Conservation (phyloP, 2,329 filamentous ascomycete genomes). For the Ascochyta clinopodiicola region DNA sequence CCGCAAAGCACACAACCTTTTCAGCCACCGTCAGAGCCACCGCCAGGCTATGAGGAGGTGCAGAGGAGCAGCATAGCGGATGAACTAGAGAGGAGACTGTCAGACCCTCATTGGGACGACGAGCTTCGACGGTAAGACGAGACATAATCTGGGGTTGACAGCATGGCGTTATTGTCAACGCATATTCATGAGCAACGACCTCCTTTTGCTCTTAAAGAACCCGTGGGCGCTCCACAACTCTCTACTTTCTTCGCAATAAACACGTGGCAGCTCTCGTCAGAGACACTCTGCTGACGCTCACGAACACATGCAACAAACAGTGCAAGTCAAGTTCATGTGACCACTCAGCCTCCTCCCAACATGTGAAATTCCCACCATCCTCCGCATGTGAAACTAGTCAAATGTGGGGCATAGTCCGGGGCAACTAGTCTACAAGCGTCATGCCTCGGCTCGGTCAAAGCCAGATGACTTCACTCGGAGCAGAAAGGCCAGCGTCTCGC, state of each 20-base stretch:
- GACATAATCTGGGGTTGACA: constrained; percentile 8
- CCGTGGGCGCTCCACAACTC: neutral
- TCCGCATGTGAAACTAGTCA: constrained; percentile 24
- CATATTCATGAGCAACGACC: neutral
- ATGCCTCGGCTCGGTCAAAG: constrained; percentile 16
- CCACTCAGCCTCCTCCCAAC: constrained; percentile 3
- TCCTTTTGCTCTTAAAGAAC: neutral
- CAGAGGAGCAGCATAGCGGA: constrained; percentile 80
- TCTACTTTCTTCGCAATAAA: neutral
- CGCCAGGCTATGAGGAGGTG: constrained; percentile 89
- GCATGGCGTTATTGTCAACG: constrained; percentile 37
- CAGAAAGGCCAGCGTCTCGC: constrained; percentile 14
- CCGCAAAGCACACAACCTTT: constrained; percentile 42
- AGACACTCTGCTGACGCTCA: neutral
- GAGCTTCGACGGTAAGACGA: constrained; percentile 14
- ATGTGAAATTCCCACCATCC: constrained; percentile 28
- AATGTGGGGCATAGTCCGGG: constrained; percentile 11
- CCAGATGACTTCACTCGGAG: constrained; percentile 16
- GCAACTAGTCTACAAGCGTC: constrained; percentile 9
- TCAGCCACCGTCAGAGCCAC: constrained; percentile 73
- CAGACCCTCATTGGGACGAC: constrained; percentile 29
- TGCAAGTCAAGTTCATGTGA: constrained; percentile 2
- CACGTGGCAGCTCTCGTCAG: neutral
- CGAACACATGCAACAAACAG: constrained; percentile 6
- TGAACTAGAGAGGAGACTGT: constrained; percentile 66